Evolutionary conservation across 176 grass and related monocot species (phyloP).

Genomic region (Rhynchospora tenuis): DNA sequence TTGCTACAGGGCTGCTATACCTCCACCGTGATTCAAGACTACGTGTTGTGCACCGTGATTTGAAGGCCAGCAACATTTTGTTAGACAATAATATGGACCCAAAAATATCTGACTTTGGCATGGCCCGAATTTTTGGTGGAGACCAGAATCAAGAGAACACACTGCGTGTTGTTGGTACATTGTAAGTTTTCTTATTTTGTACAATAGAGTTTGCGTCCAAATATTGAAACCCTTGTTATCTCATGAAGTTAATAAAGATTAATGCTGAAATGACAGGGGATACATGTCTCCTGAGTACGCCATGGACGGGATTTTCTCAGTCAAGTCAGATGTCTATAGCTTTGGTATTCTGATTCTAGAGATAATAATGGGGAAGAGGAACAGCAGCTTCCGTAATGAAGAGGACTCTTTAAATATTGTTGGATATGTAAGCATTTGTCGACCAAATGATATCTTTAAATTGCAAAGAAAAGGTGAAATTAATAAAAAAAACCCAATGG

Average conservation of each 20-base stretch:
- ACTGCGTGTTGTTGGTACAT: slow-evolving; percentile 48
- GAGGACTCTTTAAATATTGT: slow-evolving; percentile 46
- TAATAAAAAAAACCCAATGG: no score
- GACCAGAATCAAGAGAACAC: slow-evolving; percentile 50
- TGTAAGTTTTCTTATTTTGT: no score
- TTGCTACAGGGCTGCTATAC: slow-evolving; percentile 34
- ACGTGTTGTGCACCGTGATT: slow-evolving; percentile 50
- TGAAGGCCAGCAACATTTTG: slow-evolving; percentile 52
- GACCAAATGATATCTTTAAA: background rate
- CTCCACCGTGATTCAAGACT: slow-evolving; percentile 47
- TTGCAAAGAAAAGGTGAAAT: no score
- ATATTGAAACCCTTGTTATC: no score
- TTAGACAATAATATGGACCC: slow-evolving; percentile 43
- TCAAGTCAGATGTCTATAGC: slow-evolving; percentile 59
- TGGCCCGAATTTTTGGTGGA: slow-evolving; percentile 58
- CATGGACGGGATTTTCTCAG: slow-evolving; percentile 48
- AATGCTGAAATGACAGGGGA: no score
- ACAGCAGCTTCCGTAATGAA: slow-evolving; percentile 20
- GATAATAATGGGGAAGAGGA: slow-evolving; percentile 46
- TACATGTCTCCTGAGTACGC: slow-evolving; percentile 62
- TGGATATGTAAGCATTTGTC: slow-evolving; percentile 36
- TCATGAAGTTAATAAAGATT: no score
- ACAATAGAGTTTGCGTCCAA: no score
- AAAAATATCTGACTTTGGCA: slow-evolving; percentile 62
- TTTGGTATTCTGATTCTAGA: slow-evolving; percentile 43